Evolutionary conservation across 2,329 filamentous ascomycete genomes (phyloP).

Genomic region (Alternaria postmessia): DNA sequence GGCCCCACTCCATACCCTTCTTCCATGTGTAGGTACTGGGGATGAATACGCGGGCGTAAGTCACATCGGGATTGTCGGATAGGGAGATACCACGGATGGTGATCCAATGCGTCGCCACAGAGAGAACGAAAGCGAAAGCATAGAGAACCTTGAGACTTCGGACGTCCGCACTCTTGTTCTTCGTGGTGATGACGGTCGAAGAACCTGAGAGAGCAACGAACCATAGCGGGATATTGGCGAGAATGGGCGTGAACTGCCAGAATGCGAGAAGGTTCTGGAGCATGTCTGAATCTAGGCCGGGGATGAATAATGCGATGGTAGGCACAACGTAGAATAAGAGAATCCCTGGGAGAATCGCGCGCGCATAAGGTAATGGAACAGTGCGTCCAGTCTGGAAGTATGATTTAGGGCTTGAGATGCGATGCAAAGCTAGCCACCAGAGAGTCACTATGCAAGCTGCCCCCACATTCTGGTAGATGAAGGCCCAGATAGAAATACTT

Average conservation of each 20-base stretch:
- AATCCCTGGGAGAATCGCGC: conserved; percentile 18
- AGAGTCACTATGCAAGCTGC: conserved; percentile 20
- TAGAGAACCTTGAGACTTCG: conserved; percentile 22
- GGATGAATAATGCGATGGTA: conserved; percentile 21
- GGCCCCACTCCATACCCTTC: conserved; percentile 11
- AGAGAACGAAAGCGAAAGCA: conserved; percentile 12
- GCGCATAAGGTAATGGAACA: conserved; percentile 23
- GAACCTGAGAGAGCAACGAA: conserved; percentile 19
- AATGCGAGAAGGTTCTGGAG: conserved; percentile 21
- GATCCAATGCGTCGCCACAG: conserved; percentile 16
- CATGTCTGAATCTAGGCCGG: conserved; percentile 1
- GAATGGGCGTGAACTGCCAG: conserved; percentile 25
- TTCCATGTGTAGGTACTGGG: conserved; percentile 20
- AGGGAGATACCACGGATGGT: conserved; percentile 19
- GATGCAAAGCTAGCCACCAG: conserved; percentile 24
- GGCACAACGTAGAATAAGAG: conserved; percentile 23
- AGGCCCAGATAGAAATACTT: conserved; percentile 20
- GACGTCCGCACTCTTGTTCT: conserved; percentile 19
- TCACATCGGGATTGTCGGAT: conserved; percentile 21
- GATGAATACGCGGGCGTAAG: conserved; percentile 20
- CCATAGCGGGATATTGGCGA: conserved; percentile 28
- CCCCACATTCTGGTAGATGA: conserved; percentile 27
- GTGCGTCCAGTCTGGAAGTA: conserved; percentile 26
- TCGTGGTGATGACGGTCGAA: background rate
- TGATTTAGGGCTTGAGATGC: conserved; percentile 15